Conservation (phyloP, 352 stramenopile genomes). For the Globisporangium heterothallicum region DNA sequence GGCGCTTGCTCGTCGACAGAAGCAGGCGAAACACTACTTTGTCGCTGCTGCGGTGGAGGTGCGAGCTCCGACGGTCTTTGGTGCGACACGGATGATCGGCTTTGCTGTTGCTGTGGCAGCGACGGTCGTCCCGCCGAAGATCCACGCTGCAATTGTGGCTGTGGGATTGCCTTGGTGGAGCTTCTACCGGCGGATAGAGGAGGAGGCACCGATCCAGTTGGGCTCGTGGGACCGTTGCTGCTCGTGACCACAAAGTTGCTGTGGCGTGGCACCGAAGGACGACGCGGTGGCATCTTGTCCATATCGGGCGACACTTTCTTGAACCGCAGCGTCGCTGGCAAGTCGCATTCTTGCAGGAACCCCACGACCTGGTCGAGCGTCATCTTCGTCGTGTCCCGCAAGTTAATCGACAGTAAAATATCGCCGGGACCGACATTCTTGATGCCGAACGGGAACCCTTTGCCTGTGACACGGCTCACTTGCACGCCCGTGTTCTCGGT, state of each 20-base stretch:
- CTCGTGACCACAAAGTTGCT: constrained; percentile 72
- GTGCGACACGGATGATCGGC: neutral
- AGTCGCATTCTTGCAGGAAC: constrained; percentile 78
- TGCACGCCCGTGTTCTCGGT: constrained; percentile 48
- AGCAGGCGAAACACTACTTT: too few species aligned
- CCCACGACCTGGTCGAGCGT: constrained; percentile 77
- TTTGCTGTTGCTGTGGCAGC: constrained; percentile 9
- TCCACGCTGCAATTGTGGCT: constrained; percentile 8
- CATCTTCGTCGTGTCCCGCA: constrained; percentile 74
- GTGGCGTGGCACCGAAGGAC: constrained; percentile 34
- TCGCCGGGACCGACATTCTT: constrained; percentile 84
- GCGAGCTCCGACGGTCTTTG: constrained; percentile 13
- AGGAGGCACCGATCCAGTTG: constrained; percentile 33
- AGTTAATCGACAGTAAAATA: constrained; percentile 79
- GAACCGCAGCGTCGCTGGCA: constrained; percentile 81
- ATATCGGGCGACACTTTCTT: constrained; percentile 71
- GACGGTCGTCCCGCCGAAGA: constrained; percentile 17
- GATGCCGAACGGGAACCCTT: constrained; percentile 84
- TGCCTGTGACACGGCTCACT: constrained; percentile 79
- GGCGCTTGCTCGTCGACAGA: too few species aligned
- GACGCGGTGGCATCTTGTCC: constrained; percentile 22
- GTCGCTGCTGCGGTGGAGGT: constrained; percentile 1
- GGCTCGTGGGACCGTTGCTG: constrained; percentile 43
- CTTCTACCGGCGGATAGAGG: constrained; percentile 1
- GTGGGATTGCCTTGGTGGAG: constrained; percentile 17